Evolutionary conservation across 805 yeast species (phyloP), one percentile per base, ranked within the genome.

Genomic region (Yamadazyma kitorensis): DNA sequence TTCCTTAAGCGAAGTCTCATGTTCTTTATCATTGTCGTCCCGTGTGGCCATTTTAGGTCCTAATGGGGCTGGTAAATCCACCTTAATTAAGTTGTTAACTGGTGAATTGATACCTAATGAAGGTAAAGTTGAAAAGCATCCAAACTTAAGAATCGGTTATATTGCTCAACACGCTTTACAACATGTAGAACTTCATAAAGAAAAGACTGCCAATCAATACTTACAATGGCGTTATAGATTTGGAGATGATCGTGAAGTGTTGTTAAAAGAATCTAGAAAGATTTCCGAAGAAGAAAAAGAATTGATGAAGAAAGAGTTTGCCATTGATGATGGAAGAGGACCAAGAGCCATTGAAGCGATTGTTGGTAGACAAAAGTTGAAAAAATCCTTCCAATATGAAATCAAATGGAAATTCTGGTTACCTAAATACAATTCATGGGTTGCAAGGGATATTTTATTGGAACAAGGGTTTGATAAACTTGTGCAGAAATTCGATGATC

Each of bases 131-230:
- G 97, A 93, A 69, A 93, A 93, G 64, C 98, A 91, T 70, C 98
- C 98, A 45, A 91, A 91, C 65, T 74, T 93, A 67, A 88, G 98
- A 73, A 87, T 91, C 51, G 98, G 98, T 40, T 91, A 91, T 70
- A 93, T 91, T 70, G 98, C 98, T 14, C 98, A 91, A 72, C 98
- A 91, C 54, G 98, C 98, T 22, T 77, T 91, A 58, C 96, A 88
- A 64, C 98, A 91, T 56, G 98, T 91, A 40, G 95, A 93, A 60
- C 82, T 83, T 69, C 98, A 91, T 68, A 87, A 89, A 67, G 98
- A 91, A 62, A 88, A 88, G 70, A 91, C 98, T 11, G 96, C 98
- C 31, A 91, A 89, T 57, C 98, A 91, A 70, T 91, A 91, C 62
- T 73, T 91, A 59, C 98, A 93, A 70, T 91, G 98, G 98, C 82